A percentile compares a stretch with the other conserved stretches of the same genome.
Conservation (phyloP, 2,329 filamentous ascomycete species). For the Claviceps lovelessii region DNA sequence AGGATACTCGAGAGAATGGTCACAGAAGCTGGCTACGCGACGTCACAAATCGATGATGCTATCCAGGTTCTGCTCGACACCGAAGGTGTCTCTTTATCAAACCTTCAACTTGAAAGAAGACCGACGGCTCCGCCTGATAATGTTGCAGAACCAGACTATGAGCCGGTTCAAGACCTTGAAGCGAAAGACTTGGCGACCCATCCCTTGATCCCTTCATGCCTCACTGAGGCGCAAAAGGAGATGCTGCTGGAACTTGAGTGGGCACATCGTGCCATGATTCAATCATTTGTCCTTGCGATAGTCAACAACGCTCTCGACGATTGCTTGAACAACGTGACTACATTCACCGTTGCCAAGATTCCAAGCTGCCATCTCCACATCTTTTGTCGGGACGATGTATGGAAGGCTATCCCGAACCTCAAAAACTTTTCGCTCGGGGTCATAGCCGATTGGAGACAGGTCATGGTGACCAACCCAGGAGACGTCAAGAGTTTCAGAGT, state of each 20-base stretch:
- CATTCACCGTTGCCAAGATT: constrained; percentile 48
- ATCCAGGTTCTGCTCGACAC: constrained; percentile 21
- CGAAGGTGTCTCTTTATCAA: constrained; percentile 16
- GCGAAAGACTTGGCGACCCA: not conserved
- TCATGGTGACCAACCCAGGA: constrained; percentile 37
- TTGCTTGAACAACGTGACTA: constrained; percentile 40
- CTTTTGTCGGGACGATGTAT: constrained; percentile 44
- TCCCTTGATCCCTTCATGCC: constrained; percentile 35
- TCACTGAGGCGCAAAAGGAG: constrained; percentile 51
- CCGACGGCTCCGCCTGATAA: not conserved
- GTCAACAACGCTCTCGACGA: constrained; percentile 38
- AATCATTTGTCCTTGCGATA: constrained; percentile 51
- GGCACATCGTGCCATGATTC: constrained; percentile 54
- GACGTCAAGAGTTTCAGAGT: constrained; percentile 32
- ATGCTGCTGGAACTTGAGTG: constrained; percentile 55
- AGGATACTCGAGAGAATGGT: constrained; percentile 23
- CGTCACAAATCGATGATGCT: constrained; percentile 18
- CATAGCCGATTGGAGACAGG: constrained; percentile 51
- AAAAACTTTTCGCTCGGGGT: constrained; percentile 39
- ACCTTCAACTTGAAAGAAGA: constrained; percentile 21
- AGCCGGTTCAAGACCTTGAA: not conserved
- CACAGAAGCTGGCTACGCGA: constrained; percentile 21
- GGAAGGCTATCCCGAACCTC: constrained; percentile 42
- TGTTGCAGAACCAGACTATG: not conserved
- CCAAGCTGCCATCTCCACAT: constrained; percentile 45